These are phyloP conservation scores for Fraxinus anomala DNA, from an alignment of 257 asterid species.

Conservation along the genomic window DNA sequence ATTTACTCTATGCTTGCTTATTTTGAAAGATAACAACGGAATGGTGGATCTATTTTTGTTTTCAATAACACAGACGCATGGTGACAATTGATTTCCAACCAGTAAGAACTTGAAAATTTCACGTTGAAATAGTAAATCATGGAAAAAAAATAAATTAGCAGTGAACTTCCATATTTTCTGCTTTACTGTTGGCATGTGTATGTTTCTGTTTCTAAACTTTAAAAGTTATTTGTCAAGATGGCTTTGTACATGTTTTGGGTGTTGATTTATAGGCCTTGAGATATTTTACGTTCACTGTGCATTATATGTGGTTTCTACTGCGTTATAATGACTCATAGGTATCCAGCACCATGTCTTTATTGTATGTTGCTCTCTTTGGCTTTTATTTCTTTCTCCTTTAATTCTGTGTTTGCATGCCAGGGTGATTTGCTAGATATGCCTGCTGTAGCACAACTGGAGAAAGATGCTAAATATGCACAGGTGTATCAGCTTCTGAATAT, in stretches of 20 bases:
- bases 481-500: slow-evolving; percentile 79
- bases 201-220: not conserved
- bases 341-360: not conserved
- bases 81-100: too few relatives aligned
- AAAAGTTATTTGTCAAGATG: not conserved
- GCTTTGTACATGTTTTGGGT: not conserved
- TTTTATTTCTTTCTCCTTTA: not conserved
- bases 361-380: not conserved
- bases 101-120: too few relatives aligned
- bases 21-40: not conserved
- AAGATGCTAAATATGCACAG: slow-evolving; percentile 59
- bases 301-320: not conserved
- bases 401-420: slow-evolving; percentile 38
- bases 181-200: not conserved
- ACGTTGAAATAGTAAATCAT: too few relatives aligned
- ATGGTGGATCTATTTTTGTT: not conserved
- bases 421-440: slow-evolving; percentile 84
- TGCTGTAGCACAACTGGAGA: slow-evolving; percentile 85
- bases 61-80: not conserved
- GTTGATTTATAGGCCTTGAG: not conserved
- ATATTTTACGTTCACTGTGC: not conserved
- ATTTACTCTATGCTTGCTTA: not conserved
- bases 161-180: not conserved
- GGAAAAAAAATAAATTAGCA: not conserved
- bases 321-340: not conserved